Percentiles rank a stretch among this genome's conserved stretches.
These are phyloP conservation scores for Crataegus laevigata DNA, from an alignment of 306 rosid species.

Conservation along the genomic window DNA sequence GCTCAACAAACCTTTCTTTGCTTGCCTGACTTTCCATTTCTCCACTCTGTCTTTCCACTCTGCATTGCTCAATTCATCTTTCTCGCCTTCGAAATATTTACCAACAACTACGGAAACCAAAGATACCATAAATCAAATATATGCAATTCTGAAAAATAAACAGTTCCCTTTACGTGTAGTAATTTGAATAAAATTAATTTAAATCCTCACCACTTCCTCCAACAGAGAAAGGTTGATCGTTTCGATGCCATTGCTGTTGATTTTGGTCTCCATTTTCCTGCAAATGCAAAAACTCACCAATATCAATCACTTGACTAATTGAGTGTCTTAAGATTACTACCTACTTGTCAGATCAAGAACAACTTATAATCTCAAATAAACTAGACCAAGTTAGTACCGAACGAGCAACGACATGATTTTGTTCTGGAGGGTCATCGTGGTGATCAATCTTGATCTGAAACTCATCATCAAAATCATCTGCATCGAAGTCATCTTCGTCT, in stretches of 20 bases:
- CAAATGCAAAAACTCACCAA: constrained; percentile 14
- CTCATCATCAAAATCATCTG: constrained; percentile 86
- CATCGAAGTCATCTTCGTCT: constrained; percentile 77
- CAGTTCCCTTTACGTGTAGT: background rate
- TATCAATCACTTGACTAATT: background rate
- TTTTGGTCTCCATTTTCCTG: constrained; percentile 58
- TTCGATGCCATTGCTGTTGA: constrained; percentile 39
- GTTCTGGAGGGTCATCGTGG: constrained; percentile 17
- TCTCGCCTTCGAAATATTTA: constrained; percentile 60
- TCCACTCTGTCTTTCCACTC: constrained; percentile 82
- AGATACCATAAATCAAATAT: background rate
- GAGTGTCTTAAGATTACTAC: background rate
- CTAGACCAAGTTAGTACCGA: constrained; percentile 27
- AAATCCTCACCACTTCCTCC: constrained; percentile 51
- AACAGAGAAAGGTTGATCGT: constrained; percentile 45
- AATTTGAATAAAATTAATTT: background rate
- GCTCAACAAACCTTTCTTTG: constrained; percentile 53
- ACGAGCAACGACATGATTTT: constrained; percentile 20
- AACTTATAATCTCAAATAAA: background rate
- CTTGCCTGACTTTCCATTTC: constrained; percentile 95
- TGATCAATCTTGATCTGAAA: constrained; percentile 48
- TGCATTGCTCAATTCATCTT: constrained; percentile 26
- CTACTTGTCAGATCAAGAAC: background rate
- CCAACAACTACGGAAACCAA: constrained; percentile 34
- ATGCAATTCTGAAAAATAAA: background rate